phyloP scores from a whole-genome alignment of 2,329 filamentous ascomycete genomes.

The Waltergamsia citrina region DNA sequence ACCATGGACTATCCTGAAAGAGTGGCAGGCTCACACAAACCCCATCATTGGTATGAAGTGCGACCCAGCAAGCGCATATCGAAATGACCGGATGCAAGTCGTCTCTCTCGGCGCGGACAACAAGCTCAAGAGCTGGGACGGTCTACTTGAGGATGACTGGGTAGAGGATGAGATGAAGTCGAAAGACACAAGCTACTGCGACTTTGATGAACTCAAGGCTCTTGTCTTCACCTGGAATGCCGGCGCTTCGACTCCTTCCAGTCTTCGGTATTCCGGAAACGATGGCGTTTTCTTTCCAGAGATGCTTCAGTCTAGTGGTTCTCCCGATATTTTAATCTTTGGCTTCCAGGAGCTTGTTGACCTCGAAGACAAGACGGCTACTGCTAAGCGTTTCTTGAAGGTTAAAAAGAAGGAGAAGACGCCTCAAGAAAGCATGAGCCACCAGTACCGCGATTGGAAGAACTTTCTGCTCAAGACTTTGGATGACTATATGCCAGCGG shows the following conservation, averaged over 20 bases:
- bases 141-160: slow-evolving; percentile 87
- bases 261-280: slow-evolving; percentile 58
- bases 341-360: slow-evolving; percentile 99
- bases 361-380: slow-evolving; percentile 92
- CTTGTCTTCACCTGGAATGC: slow-evolving; percentile 94
- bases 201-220: slow-evolving; percentile 72
- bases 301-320: slow-evolving; percentile 63
- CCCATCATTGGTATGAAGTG: slow-evolving; percentile 69
- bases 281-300: slow-evolving; percentile 75
- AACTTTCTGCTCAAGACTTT: slow-evolving; percentile 77
- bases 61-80: slow-evolving; percentile 78
- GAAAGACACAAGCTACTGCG: slow-evolving; percentile 73
- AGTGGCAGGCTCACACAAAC: slow-evolving; percentile 86
- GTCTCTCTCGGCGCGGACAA: slow-evolving; percentile 83
- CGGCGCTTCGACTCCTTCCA: slow-evolving; percentile 85
- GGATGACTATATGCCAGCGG: slow-evolving; percentile 71
- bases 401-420: slow-evolving; percentile 78
- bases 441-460: slow-evolving; percentile 93
- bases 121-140: slow-evolving; percentile 80
- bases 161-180: slow-evolving; percentile 84
- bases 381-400: slow-evolving; percentile 89
- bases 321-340: slow-evolving; percentile 87
- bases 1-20: slow-evolving; percentile 89
- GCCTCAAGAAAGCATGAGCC: slow-evolving; percentile 87
- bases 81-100: slow-evolving; percentile 73